Evolutionary conservation across 75 land plant genomes (phyloP), one percentile per base, ranked within the genome.

Genomic region (Cryptomeria japonica): DNA sequence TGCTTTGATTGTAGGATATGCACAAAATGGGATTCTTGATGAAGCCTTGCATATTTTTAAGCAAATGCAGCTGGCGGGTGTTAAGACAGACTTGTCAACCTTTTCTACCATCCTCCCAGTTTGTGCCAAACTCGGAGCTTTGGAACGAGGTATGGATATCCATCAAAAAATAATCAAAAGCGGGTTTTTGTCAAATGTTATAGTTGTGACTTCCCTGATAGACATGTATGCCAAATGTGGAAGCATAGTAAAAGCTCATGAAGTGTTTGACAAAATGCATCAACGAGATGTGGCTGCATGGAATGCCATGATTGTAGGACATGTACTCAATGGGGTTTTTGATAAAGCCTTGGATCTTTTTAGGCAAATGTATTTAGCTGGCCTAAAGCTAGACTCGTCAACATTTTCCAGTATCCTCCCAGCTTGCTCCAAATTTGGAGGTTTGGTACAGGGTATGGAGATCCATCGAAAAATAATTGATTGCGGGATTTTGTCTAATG

Each of bases 281-380:
- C 79, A 86, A n/a, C 41, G 64, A 36, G 83, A 56, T 10, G 72
- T 78, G 3, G 79, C 86, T 8, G 38, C 90, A 38, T 89, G 90
- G 90, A 41, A 32, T 86, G 88, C 90, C 47, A 22, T 89, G 84
- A 86, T 89, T 53, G 55, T 89, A 55, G 90, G 84, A 68, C 55
- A 68, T 76, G 87, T 84, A n/a, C 90, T 86, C 15, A 49, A 44
- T 36, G 90, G 88, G 1, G 18, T 47, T 75, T 84, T 19, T 87
- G 5, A 47, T 13, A 78, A 58, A n/a, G 88, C 88, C n/a, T 47
- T 89, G 36, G 28, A 87, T 8, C 10, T 51, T 41, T 86, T 89
- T 39, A 37, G 42, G 39, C 70, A 86, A 77, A 77, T 89, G 90
- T 68, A 58, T 22, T 42, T 31, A 28, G 83, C 31, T 19, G 88